Base-by-base conservation (phyloP, 2,329 filamentous ascomycete genomes). In the Curvularia lunata region DNA sequence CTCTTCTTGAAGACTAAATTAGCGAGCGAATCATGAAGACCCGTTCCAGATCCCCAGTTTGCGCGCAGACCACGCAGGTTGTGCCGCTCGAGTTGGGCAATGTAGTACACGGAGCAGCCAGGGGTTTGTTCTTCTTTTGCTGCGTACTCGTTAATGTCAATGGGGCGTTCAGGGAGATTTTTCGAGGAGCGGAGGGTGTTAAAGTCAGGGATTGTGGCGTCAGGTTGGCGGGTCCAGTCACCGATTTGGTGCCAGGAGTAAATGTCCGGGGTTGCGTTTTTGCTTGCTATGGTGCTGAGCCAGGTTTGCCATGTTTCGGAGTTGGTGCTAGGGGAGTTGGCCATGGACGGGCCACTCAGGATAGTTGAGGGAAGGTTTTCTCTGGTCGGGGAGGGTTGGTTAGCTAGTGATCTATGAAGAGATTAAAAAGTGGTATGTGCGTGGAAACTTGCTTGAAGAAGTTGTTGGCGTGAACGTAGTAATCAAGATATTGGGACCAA, bases 111-210 rank as follows among this genome's bases (percentile, higher is more conserved):
- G 1, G 77, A 70, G 4, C 70, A 74, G 0, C 76, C 67, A 0
- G 81, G 78, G 8, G 77, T 70, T 52, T 83, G 79, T 59, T 83
- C 78, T 6, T 59, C 60, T 19, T 65, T 72, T 1, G 64, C 66
- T 3, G 72, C 81, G 59, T 84, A 84, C 59, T 84, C 82, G 59
- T 84, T 83, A 64, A 84, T 77, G 57, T 82, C 81, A 34, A 82
- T 72, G 0, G 72, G 70, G 3, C 69, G 67, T 0, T 70, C 59
- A 8, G 77, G 74, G 0, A 80, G 68, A 10, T 58, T 65, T 58
- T 78, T 66, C 7, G 51, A 1, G 75, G 67, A 2, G 78, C 57
- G 4, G 58, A 70, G 41, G 42, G 21, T 42, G 21, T 16, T 73
- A 54, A 58, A 77, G 59, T 52, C 78, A 70, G 59, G 67, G 54